phyloP scores from a whole-genome alignment of 2,329 filamentous ascomycete species.

The Exophiala spinifera region DNA sequence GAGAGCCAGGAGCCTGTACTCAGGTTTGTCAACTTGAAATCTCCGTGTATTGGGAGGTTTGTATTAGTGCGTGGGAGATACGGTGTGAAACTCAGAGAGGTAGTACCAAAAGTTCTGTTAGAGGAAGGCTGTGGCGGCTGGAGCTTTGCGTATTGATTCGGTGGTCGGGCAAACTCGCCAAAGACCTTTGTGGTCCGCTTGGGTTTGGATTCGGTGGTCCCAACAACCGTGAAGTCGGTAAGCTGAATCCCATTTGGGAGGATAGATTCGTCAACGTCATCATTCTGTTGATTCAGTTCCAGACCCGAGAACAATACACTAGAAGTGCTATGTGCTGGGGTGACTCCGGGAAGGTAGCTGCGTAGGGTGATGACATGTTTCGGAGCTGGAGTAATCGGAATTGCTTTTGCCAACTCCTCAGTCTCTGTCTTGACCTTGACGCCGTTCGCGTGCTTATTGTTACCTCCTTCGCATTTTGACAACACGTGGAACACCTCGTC shows the following conservation, averaged over 20 bases:
- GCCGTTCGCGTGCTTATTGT: constrained; percentile 1
- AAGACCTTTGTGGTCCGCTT: constrained; percentile 39
- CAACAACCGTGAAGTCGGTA: constrained; percentile 47
- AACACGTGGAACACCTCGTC: constrained; percentile 15
- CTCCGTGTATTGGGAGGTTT: constrained; percentile 10
- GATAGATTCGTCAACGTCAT: constrained; percentile 44
- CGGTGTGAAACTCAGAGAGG: constrained; percentile 14
- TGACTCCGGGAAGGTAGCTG: constrained; percentile 2
- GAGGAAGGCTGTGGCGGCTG: constrained; percentile 40
- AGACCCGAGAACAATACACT: constrained; percentile 83
- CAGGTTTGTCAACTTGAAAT: constrained; percentile 34
- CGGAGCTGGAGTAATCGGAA: not conserved
- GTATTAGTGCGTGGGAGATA: constrained; percentile 37
- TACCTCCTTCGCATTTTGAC: constrained; percentile 1
- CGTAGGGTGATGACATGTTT: constrained; percentile 26
- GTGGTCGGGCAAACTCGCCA: constrained; percentile 45
- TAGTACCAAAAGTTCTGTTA: constrained; percentile 33
- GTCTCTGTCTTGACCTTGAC: constrained; percentile 3
- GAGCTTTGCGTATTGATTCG: constrained; percentile 37
- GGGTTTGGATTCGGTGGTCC: constrained; percentile 30
- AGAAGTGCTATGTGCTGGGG: constrained; percentile 48
- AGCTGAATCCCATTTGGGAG: constrained; percentile 73
- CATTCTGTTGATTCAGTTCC: constrained; percentile 46
- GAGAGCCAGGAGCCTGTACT: constrained; percentile 44
- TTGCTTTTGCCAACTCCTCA: constrained; percentile 6